These are phyloP conservation scores for Asterionellopsis glacialis DNA, from an alignment of 108 stramenopile genomes.

Conservation along the genomic window DNA sequence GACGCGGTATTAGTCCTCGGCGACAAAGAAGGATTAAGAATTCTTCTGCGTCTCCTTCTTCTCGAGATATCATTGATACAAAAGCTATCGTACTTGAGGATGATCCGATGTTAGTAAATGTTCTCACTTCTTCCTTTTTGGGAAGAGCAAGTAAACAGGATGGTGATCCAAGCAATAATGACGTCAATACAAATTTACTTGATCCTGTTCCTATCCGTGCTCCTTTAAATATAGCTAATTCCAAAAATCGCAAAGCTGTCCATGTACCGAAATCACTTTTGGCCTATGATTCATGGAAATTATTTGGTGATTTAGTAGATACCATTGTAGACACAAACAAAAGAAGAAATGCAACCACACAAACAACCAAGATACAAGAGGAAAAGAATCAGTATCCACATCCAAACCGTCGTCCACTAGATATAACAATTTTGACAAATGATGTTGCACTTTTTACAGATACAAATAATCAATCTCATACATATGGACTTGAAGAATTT, in stretches of 20 bases:
- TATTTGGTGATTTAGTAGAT: conserved; percentile 25
- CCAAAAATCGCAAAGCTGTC: conserved; percentile 4
- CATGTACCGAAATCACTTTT: conserved; percentile 19
- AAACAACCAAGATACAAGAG: too few relatives aligned
- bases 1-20: too few relatives aligned
- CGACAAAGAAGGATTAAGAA: too few relatives aligned
- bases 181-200: not conserved
- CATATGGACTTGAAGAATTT: conserved; percentile 18
- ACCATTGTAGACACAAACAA: not conserved
- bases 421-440: conserved; percentile 23
- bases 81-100: too few relatives aligned
- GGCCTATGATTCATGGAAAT: conserved; percentile 26
- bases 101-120: not conserved
- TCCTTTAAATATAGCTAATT: not conserved
- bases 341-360: not conserved
- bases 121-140: not conserved
- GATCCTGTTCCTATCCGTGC: not conserved
- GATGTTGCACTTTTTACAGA: conserved; percentile 21
- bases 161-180: not conserved
- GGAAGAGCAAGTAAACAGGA: not conserved
- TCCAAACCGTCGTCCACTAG: not conserved
- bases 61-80: too few relatives aligned
- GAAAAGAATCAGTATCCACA: not conserved
- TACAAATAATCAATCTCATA: conserved; percentile 7
- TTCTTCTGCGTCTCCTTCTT: too few relatives aligned